Evolutionary conservation across 1,139 yeast species (phyloP), one percentile per base, ranked within the genome.

Genomic region (Taphrina communis): DNA sequence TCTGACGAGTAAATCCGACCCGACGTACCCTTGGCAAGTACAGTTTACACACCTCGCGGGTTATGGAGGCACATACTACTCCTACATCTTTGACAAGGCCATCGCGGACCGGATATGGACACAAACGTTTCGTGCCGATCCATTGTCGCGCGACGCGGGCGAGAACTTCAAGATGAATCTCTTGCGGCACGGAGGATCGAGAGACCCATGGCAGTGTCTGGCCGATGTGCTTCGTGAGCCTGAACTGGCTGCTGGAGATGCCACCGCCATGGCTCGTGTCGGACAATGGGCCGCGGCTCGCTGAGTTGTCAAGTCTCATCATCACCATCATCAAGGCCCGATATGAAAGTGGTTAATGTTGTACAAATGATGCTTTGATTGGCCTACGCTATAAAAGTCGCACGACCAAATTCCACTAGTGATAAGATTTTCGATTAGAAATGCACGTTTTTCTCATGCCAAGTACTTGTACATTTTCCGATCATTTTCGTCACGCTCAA

Each of bases 61-160:
- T 0, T 94, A 94, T 76, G 99, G 99, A 0, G 90, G 97, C 0
- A 91, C 94, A 0, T 94, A 94, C 77, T 94, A 95, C 79, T 89
- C 97, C 55, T 94, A 95, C 77, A 79, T 94, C 71, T 84, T 95
- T 72, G 99, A 94, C 78, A 82, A 98, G 63, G 97, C 97, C 3
- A 90, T 94, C 73, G 97, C 99, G 0, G 87, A 91, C 48, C 86
- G 88, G 74, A 84, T 94, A 3, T 94, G 97, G 95, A 82, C 83
- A 21, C 86, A 85, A 60, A 80, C 94, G 59, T 94, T 95, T 76
- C 79, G 77, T 5, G 50, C 9, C 14, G 59, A 52, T 17, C 97
- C 97, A 0, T 83, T 89, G 78, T 84, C 86, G 71, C 79, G 89
- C 46, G 81, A 77, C 3, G 89, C 90, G 5, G 99, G 99, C 17